Evolutionary conservation across 2,329 filamentous ascomycete genomes (phyloP).

Genomic region (Aspergillus puulaauensis): DNA sequence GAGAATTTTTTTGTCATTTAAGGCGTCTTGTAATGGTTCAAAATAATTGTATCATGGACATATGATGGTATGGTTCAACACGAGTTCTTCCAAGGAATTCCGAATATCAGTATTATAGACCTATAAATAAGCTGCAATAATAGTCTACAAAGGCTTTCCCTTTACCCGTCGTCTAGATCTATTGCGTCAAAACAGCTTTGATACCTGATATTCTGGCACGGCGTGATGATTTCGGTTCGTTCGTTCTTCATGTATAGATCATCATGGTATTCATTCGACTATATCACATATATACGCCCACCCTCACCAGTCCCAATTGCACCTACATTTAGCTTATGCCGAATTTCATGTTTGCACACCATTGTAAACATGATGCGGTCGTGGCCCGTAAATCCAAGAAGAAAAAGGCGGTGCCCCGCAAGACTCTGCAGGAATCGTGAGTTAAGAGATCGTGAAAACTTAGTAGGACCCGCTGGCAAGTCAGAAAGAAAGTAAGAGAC

Average conservation of each 20-base stretch:
- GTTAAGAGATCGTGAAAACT: neutral
- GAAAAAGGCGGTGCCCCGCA: neutral
- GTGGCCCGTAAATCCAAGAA: neutral
- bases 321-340: neutral
- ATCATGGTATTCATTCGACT: neutral
- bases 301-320: neutral
- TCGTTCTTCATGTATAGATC: neutral
- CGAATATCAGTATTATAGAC: too few species aligned
- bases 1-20: neutral
- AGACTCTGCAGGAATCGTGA: neutral
- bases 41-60: neutral
- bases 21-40: conserved; percentile 2
- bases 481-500: neutral
- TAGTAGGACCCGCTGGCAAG: neutral
- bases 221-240: neutral
- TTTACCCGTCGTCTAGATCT: too few species aligned
- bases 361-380: neutral
- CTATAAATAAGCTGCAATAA: too few species aligned
- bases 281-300: neutral
- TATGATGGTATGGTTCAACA: neutral
- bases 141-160: too few species aligned
- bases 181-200: too few species aligned
- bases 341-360: neutral
- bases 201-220: neutral
- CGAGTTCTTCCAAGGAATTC: neutral